These are phyloP conservation scores for Ceratobasidium sp. DNA, from an alignment of 1,284 basidiomycete species.

Conservation along the genomic window DNA sequence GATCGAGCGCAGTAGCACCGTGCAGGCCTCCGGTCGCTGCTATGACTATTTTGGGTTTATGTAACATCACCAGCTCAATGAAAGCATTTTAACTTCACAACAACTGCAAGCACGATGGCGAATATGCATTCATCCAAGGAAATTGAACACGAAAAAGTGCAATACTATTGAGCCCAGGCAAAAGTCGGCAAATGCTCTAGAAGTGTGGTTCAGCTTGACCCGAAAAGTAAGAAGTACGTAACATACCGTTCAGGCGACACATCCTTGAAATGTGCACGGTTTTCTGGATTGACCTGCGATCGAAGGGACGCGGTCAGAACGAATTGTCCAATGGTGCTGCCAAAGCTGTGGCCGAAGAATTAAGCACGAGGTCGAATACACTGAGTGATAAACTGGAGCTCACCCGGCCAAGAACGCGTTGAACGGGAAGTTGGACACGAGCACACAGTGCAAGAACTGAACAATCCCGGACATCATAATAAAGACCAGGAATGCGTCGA, in stretches of 20 bases:
- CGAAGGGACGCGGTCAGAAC: constrained; percentile 92
- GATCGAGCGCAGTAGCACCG: neutral
- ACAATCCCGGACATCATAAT: constrained; percentile 89
- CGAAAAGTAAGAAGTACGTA: constrained; percentile 41
- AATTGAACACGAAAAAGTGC: constrained; percentile 99
- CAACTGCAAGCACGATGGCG: neutral
- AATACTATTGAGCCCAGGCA: constrained; percentile 91
- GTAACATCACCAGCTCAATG: constrained; percentile 31
- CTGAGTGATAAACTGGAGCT: constrained; percentile 14
- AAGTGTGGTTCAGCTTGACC: neutral
- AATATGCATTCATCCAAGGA: constrained; percentile 69
- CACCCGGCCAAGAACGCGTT: constrained; percentile 97
- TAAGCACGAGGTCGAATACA: neutral
- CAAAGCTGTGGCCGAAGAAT: constrained; percentile 71
- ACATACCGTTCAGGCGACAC: constrained; percentile 93
- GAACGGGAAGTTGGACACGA: constrained; percentile 94
- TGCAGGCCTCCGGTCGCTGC: constrained; percentile 10
- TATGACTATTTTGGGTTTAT: constrained; percentile 7
- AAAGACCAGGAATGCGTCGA: constrained; percentile 93
- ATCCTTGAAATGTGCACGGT: constrained; percentile 80
- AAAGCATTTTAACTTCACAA: neutral
- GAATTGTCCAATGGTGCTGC: constrained; percentile 95
- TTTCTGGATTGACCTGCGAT: constrained; percentile 89
- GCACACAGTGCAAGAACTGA: constrained; percentile 91
- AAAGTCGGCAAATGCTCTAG: constrained; percentile 97